Conservation (phyloP, 225 moss, liverwort and hornwort species). For the Rhytidiadelphus loreus region DNA sequence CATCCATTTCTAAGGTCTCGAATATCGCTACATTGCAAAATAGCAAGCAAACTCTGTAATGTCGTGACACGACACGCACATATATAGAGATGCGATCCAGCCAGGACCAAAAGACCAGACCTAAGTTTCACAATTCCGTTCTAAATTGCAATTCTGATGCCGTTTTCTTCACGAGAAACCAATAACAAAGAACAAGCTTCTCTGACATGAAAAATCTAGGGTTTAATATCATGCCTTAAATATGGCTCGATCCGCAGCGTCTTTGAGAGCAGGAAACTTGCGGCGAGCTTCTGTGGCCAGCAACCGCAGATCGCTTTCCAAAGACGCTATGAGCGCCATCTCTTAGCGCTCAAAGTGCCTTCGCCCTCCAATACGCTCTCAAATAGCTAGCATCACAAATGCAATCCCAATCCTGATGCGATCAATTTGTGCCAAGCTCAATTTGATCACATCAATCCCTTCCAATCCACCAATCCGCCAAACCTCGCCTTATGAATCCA, state of each 20-base stretch:
- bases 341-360: conserved; percentile 3
- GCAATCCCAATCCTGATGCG: background rate
- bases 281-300: conserved; percentile 87
- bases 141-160: background rate
- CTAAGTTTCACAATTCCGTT: background rate
- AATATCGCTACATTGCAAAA: background rate
- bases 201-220: background rate
- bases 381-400: conserved; percentile 1
- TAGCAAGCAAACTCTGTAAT: background rate
- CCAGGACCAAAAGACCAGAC: background rate
- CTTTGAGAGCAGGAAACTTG: conserved; percentile 80
- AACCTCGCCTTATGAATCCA: background rate
- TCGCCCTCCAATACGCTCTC: background rate
- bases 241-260: conserved; percentile 90
- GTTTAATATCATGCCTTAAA: conserved; percentile 44
- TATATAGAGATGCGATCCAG: background rate
- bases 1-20: background rate
- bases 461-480: background rate
- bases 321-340: conserved; percentile 89
- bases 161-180: background rate
- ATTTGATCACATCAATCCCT: background rate
- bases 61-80: background rate
- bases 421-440: background rate
- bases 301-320: conserved; percentile 91
- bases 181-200: background rate